Base-by-base conservation (phyloP, 768 basidiomycete species). In the Lenzites betulinus region DNA sequence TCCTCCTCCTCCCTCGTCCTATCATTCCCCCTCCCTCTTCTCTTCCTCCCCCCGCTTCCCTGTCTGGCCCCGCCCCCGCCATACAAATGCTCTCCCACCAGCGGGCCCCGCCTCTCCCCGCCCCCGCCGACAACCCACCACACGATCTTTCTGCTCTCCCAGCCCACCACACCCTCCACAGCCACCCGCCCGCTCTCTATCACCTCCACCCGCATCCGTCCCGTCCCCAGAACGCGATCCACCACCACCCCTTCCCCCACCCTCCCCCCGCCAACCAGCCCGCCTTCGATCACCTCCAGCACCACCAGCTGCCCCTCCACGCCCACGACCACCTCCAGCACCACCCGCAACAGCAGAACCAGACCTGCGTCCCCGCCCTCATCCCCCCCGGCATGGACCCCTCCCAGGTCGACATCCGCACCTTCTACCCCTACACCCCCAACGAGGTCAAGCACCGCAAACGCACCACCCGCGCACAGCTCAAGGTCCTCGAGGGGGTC, bases 381-480 rank as follows among this genome's bases (percentile, higher is more conserved):
- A 73, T 79, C 70, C 80, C 77, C 64, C 80, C 77, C 1, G 79
- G 77, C 58, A 77, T 83, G 72, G 89, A 90, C 78, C 86, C 88
- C 66, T 76, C 83, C 65, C 76, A 83, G 51, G 86, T 88, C 73
- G 89, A 91, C 81, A 88, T 90, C 71, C 85, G 88, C 69, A 87
- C 89, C 42, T 92, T 93, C 78, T 92, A 88, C 66, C 87, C 90
- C n/a, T 93, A 71, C 64, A 64, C 64, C 49, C 92, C 92, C 58
- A 92, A 92, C 76, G 89, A 95, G 78, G 92, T 97, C 77, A 96
- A 96, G 78, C 95, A 96, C 69, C 80, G 95, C 60, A 91, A 94
- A 68, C 81, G 96, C 53, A 98, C 96, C 0, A 92, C 93, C 30
- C 85, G 87, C 35, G 79, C 85, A 20, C 96, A 98, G 77, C 88